Base-by-base conservation (phyloP, 495 filamentous ascomycete species). In the Penicillium odoratum region DNA sequence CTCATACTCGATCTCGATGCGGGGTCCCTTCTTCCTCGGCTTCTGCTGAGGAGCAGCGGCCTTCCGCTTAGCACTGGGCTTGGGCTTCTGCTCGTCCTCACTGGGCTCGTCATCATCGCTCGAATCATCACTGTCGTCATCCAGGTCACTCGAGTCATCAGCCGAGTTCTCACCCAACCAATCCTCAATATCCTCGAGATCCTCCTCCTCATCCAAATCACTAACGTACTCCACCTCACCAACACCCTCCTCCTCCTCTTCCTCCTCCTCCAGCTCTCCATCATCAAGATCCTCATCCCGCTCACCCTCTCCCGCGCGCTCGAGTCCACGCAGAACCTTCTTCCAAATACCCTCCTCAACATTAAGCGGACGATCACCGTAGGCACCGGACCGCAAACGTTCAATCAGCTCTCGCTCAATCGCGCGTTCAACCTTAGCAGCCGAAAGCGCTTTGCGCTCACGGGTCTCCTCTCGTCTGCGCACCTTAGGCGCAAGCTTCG, bases 401-500 rank as follows among this genome's bases (percentile, higher is more conserved):
- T 98, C 93, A 65, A 98, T 89, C 62, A 98, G 79, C 73, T 98
- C 94, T 51, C 96, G 82, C 83, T 98, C 94, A 78, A 98, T 98
- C 8, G 91, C 89, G 57, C 91, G 81, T 81, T 98, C 94, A 30
- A 98, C 83, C 85, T 97, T 98, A 15, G 94, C 95, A 26, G 95
- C 95, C 16, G 87, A 87, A 69, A 93, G 83, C 3, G 94, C 94
- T 80, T 98, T 98, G 60, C 95, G 80, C 79, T 98, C 95, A 66
- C 94, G 81, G 13, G 90, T 92, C 65, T 88, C 91, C 70, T 98
- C 94, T 61, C 93, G 79, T 64, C 91, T 83, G 60, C 88, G 81
- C 48, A 98, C 84, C 81, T 98, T 98, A 36, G 94, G 92, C 61
- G 94, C 94, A 64, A 98, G 75, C 72, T 91, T 91, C 5, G 91